Conservation (phyloP, 1,284 basidiomycete species). For the Entoloma clypeatum region DNA sequence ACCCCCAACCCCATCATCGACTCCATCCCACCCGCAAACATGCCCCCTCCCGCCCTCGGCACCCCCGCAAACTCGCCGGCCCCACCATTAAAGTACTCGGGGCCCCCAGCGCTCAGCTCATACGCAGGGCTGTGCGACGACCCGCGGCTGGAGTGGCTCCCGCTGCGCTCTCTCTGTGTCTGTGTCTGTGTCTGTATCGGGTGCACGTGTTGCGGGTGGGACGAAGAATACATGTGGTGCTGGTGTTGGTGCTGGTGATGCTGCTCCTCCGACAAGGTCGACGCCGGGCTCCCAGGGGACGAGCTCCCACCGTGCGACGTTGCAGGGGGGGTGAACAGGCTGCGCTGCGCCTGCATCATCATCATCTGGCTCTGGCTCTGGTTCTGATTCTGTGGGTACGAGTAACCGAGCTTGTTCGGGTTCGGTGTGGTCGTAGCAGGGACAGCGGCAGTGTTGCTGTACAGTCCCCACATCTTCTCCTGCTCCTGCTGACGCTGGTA, state of each 20-base stretch:
- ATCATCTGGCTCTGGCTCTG: slow-evolving; percentile 14
- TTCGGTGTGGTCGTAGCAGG: not conserved
- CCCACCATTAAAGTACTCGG: no score
- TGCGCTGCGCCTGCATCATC: slow-evolving; percentile 27
- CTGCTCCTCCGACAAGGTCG: slow-evolving; percentile 13
- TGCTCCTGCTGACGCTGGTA: slow-evolving; percentile 12
- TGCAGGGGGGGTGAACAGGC: slow-evolving; percentile 32
- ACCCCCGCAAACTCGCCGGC: slow-evolving; percentile 8
- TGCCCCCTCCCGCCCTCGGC: slow-evolving; percentile 12
- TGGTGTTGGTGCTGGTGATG: slow-evolving; percentile 12
- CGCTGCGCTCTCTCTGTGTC: slow-evolving; percentile 13
- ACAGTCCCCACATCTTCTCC: slow-evolving; percentile 16
- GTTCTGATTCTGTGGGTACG: slow-evolving; percentile 6
- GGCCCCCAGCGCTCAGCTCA: slow-evolving; percentile 18
- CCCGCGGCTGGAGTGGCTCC: slow-evolving; percentile 12
- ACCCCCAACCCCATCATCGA: slow-evolving; percentile 1
- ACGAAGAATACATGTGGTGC: slow-evolving; percentile 11
- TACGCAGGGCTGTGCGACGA: slow-evolving; percentile 20
- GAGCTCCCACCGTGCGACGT: no score
- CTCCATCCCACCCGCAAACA: slow-evolving; percentile 11
- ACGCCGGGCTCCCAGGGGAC: slow-evolving; percentile 27
- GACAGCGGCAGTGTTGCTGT: not conserved
- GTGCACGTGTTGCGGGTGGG: slow-evolving; percentile 9
- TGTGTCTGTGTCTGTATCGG: slow-evolving; percentile 7
- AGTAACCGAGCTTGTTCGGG: slow-evolving; percentile 3